These are phyloP conservation scores for Neurospora discreta DNA, from an alignment of 495 filamentous ascomycete genomes.

Conservation along the genomic window DNA sequence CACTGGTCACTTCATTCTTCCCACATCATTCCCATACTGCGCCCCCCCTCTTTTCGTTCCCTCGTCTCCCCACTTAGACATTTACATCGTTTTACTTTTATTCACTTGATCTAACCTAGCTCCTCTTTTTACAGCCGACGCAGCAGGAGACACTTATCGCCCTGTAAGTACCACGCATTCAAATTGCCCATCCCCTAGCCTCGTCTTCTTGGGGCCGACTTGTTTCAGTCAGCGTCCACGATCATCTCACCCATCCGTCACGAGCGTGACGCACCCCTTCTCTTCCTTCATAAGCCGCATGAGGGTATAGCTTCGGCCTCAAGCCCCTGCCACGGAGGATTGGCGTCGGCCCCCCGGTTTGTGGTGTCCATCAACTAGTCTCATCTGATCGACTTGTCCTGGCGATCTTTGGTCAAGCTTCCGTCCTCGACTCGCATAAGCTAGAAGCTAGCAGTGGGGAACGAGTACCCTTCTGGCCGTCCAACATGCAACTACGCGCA, in stretches of 20 bases:
- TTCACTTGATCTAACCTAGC: slow-evolving; percentile 27
- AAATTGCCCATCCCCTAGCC: neutral
- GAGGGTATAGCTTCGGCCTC: neutral
- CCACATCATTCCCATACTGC: slow-evolving; percentile 7
- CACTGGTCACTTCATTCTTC: slow-evolving; percentile 12
- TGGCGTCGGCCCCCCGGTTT: neutral
- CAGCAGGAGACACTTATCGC: slow-evolving; percentile 38
- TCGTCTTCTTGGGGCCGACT: neutral
- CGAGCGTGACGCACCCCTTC: neutral
- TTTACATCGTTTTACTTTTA: slow-evolving; percentile 7
- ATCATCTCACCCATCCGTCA: neutral
- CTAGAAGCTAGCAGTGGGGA: neutral
- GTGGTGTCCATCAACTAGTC: neutral
- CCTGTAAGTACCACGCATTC: slow-evolving; percentile 31
- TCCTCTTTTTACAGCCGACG: slow-evolving; percentile 31
- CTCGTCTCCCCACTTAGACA: slow-evolving; percentile 10
- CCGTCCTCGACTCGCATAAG: neutral
- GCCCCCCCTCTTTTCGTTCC: slow-evolving; percentile 2
- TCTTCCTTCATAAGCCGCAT: neutral
- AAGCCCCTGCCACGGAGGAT: neutral
- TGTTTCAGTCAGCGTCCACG: neutral
- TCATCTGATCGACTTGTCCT: neutral
- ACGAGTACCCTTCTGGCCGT: neutral
- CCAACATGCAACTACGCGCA: neutral
- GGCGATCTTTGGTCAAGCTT: neutral